Evolutionary conservation across 805 yeast species (phyloP).

Genomic region (Clavispora phyllophila): DNA sequence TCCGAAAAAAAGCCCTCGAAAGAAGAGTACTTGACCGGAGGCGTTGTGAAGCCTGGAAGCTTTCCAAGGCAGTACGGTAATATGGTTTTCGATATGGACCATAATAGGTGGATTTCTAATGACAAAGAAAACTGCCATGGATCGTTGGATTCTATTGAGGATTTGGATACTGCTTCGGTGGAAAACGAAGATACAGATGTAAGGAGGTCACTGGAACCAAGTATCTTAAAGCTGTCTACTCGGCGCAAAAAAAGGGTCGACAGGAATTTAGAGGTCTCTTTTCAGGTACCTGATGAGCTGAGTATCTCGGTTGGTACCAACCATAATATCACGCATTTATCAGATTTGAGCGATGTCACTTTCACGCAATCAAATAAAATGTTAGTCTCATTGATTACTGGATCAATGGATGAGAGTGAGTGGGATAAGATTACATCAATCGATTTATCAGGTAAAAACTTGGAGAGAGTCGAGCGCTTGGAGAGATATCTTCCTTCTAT

Average conservation of each 20-base stretch:
- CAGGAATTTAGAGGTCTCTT: conserved; percentile 35
- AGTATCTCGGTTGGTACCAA: conserved; percentile 3
- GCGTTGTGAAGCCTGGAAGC: conserved; percentile 33
- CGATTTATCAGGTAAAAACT: conserved; percentile 25
- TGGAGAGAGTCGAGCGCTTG: conserved; percentile 41
- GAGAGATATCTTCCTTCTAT: conserved; percentile 42
- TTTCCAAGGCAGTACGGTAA: conserved; percentile 32
- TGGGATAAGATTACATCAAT: conserved; percentile 41
- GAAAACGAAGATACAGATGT: neutral
- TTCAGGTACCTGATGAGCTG: conserved; percentile 30
- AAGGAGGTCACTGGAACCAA: neutral
- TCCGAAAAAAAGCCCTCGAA: neutral
- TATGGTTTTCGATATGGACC: conserved; percentile 28
- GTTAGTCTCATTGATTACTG: conserved; percentile 43
- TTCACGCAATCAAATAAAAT: conserved; percentile 43
- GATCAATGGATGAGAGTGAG: conserved; percentile 26
- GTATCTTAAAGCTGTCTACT: conserved; percentile 7
- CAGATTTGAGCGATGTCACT: conserved; percentile 41
- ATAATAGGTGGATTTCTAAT: conserved; percentile 26
- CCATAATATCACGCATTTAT: conserved; percentile 36
- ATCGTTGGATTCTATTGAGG: conserved; percentile 37
- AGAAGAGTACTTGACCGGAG: conserved; percentile 9
- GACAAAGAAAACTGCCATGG: conserved; percentile 20
- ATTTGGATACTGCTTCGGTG: conserved; percentile 14
- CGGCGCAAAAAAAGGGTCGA: conserved; percentile 5